phyloP scores from a whole-genome alignment of 192 early-diverging fungal genomes.

The Umbelopsis isabellina region DNA sequence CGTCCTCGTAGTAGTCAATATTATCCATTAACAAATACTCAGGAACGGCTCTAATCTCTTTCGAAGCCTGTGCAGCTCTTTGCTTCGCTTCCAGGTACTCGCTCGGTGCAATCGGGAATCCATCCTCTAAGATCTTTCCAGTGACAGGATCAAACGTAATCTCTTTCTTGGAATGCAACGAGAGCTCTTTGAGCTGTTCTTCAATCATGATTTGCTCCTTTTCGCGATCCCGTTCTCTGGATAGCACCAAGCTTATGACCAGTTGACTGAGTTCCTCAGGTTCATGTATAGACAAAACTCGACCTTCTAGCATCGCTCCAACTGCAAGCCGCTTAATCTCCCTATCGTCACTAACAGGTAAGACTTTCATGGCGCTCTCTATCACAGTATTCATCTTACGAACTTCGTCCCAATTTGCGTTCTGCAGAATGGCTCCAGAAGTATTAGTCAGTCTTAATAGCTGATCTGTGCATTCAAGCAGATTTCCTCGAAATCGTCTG shows the following conservation, averaged over 20 bases:
- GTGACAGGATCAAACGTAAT: slow-evolving; percentile 26
- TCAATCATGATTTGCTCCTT: slow-evolving; percentile 20
- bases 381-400: slow-evolving; percentile 37
- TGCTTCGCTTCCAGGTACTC: neutral
- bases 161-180: slow-evolving; percentile 31
- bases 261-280: slow-evolving; percentile 34
- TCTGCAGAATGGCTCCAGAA: slow-evolving; percentile 3
- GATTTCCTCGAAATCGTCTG: slow-evolving; percentile 27
- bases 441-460: slow-evolving; percentile 1
- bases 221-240: slow-evolving; percentile 32
- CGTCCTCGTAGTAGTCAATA: slow-evolving; percentile 44
- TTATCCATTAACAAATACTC: slow-evolving; percentile 42
- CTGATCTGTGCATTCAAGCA: slow-evolving; percentile 24
- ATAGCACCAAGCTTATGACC: slow-evolving; percentile 46
- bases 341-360: slow-evolving; percentile 25
- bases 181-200: slow-evolving; percentile 25
- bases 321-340: slow-evolving; percentile 45
- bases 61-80: neutral
- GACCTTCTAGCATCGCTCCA: slow-evolving; percentile 41
- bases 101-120: neutral
- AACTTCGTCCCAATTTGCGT: slow-evolving; percentile 15
- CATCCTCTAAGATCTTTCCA: neutral
- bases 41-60: slow-evolving; percentile 32
- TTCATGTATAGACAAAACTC: slow-evolving; percentile 30
- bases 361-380: slow-evolving; percentile 35